Evolutionary conservation across 805 yeast species (phyloP), one percentile per base, ranked within the genome.

Genomic region (Candida ovalis): DNA sequence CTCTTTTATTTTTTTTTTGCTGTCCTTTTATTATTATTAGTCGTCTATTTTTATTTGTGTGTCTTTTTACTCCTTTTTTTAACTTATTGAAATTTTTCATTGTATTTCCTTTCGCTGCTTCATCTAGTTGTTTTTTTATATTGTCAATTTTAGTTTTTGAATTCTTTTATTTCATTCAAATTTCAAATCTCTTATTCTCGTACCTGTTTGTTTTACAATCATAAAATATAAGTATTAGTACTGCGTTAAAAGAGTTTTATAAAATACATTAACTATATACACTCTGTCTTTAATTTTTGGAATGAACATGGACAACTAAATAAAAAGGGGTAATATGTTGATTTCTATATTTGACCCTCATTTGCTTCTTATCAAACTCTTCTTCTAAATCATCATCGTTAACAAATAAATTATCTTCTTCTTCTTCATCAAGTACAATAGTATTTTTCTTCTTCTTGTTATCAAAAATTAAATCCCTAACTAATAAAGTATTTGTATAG

Each of bases 301-400:
- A 57, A 42, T 51, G 45, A 17, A 63, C 57, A 49, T 63, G 64
- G 7, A 63, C 40, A 35, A 59, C 54, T 27, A 63, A 40, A 1
- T 55, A 47, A 17, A 54, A 42, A 3, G 64, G 63, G 4, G 58
- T 38, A 3, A 61, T 41, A 2, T 41, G 28, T 13, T 51, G 52
- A 25, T 45, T 53, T 12, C 51, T 45, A 47, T 57, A 63, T 22
- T 53, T 57, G 18, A 57, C 52, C 15, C n/a, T 45, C 3, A 55
- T 23, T 4, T 44, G 49, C 33, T 60, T 60, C 13, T 30, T 40
- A n/a, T 54, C 58, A 22, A 43, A 45, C 17, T 41, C 45, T 28
- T 19, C 42, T 38, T 45, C 48, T 13, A 22, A 13, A 13, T 33
- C 45, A 1, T n/a, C 40, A 4, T 48, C 50, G 18, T 40, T 15